These are phyloP conservation scores for Maudiozyma bulderi DNA, from an alignment of 805 yeast genomes.

Conservation along the genomic window DNA sequence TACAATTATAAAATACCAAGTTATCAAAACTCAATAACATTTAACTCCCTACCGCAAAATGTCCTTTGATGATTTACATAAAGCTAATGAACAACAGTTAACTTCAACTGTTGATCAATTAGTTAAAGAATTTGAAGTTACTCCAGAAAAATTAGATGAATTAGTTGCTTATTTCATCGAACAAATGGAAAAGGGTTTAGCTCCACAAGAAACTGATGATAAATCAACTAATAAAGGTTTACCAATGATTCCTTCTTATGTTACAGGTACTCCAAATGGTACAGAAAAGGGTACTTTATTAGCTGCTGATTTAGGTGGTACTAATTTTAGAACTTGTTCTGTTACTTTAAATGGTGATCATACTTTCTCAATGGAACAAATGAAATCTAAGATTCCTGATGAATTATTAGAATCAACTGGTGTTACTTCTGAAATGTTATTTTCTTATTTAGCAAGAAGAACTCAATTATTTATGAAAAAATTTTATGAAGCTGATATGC, in stretches of 20 bases:
- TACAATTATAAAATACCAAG: no score
- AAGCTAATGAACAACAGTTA: conserved; percentile 15
- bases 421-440: conserved; percentile 51
- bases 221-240: conserved; percentile 36
- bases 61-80: conserved; percentile 27
- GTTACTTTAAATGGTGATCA: conserved; percentile 67
- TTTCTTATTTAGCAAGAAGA: conserved; percentile 63
- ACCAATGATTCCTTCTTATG: conserved; percentile 92
- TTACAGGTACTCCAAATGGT: conserved; percentile 81
- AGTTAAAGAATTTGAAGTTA: conserved; percentile 21
- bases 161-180: conserved; percentile 44
- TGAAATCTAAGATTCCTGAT: conserved; percentile 69
- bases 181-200: conserved; percentile 53
- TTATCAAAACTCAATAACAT: background rate
- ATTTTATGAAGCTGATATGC: conserved; percentile 44
- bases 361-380: conserved; percentile 63
- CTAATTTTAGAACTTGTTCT: conserved; percentile 91
- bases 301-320: conserved; percentile 95
- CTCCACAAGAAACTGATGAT: conserved; percentile 5
- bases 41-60: conserved; percentile 3
- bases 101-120: conserved; percentile 21
- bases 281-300: conserved; percentile 70
- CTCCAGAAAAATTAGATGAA: conserved; percentile 18
- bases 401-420: conserved; percentile 54
- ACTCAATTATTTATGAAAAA: conserved; percentile 53